Evolutionary conservation across 2,329 filamentous ascomycete species (phyloP).

Genomic region (Chaetomiaceae sp.): DNA sequence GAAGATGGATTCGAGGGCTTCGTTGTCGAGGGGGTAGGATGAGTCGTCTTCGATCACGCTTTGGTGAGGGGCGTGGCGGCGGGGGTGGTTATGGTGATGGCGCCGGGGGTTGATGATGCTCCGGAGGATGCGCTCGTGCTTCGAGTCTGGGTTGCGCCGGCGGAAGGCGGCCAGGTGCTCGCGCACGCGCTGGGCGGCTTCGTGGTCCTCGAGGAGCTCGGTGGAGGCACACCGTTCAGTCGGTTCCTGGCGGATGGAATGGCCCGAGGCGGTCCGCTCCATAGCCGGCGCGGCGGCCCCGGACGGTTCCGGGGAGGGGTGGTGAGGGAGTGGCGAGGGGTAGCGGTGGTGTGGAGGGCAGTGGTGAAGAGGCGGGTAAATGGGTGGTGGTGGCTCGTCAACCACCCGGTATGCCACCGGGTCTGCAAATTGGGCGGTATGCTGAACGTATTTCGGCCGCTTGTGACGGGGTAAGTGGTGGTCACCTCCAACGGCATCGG

Average conservation of each 20-base stretch:
- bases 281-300: constrained; percentile 29
- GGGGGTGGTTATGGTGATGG: not conserved
- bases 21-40: constrained; percentile 50
- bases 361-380: constrained; percentile 20
- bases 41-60: too few relatives aligned
- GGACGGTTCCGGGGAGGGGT: constrained; percentile 11
- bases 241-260: constrained; percentile 43
- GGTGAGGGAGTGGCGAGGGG: constrained; percentile 1
- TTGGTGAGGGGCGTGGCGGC: not conserved
- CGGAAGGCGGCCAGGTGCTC: constrained; percentile 43
- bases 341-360: constrained; percentile 5
- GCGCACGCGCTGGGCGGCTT: constrained; percentile 47
- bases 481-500: constrained; percentile 18
- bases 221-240: constrained; percentile 34
- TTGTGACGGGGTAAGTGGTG: constrained; percentile 15
- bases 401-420: constrained; percentile 19
- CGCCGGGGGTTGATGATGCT: constrained; percentile 50
- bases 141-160: constrained; percentile 45
- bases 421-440: constrained; percentile 11
- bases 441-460: constrained; percentile 17
- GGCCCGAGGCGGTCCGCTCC: constrained; percentile 48
- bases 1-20: constrained; percentile 55
- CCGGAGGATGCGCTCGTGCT: constrained; percentile 54
- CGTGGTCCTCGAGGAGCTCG: constrained; percentile 41
- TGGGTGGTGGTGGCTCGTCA: constrained; percentile 6